Conservation (phyloP, 768 basidiomycete genomes). For the Amanita jacksonii region DNA sequence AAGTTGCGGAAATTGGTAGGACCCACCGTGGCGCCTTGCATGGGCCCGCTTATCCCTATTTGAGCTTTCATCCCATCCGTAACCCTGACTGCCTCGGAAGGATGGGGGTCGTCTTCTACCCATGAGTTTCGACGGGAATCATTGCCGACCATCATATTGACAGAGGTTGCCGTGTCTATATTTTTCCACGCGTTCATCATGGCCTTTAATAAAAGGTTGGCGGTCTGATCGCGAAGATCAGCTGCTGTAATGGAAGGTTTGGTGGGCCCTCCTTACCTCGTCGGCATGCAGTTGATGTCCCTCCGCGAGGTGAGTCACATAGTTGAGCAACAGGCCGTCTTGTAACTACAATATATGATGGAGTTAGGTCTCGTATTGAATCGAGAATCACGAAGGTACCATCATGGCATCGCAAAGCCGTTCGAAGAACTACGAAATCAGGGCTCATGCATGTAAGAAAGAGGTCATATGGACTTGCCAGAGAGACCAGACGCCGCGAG, state of each 20-base stretch:
- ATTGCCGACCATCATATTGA: not conserved
- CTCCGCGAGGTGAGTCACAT: not conserved
- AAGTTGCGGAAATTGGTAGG: not conserved
- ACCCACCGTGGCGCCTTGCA: not conserved
- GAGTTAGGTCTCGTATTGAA: no score
- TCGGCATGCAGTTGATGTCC: not conserved
- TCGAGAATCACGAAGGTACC: slow-evolving; percentile 1
- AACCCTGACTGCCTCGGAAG: not conserved
- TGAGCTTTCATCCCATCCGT: slow-evolving; percentile 3
- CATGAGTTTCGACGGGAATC: slow-evolving; percentile 1
- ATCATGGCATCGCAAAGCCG: slow-evolving; percentile 6
- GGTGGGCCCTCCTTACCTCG: no score
- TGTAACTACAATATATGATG: not conserved
- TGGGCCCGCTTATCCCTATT: not conserved
- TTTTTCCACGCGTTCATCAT: slow-evolving; percentile 5
- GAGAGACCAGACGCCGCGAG: not conserved
- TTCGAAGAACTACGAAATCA: slow-evolving; percentile 5
- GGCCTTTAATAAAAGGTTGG: not conserved
- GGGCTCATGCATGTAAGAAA: no score
- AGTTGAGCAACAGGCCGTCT: slow-evolving; percentile 1
- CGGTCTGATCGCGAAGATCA: not conserved
- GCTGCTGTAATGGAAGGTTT: not conserved
- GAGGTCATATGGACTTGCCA: not conserved
- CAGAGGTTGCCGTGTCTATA: slow-evolving; percentile 4
- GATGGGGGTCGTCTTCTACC: slow-evolving; percentile 2